Percentiles rank a stretch among this genome's conserved stretches.
These are phyloP conservation scores for Scenedesmus sp. DNA, from an alignment of 163 green algal genomes.

Conservation along the genomic window DNA sequence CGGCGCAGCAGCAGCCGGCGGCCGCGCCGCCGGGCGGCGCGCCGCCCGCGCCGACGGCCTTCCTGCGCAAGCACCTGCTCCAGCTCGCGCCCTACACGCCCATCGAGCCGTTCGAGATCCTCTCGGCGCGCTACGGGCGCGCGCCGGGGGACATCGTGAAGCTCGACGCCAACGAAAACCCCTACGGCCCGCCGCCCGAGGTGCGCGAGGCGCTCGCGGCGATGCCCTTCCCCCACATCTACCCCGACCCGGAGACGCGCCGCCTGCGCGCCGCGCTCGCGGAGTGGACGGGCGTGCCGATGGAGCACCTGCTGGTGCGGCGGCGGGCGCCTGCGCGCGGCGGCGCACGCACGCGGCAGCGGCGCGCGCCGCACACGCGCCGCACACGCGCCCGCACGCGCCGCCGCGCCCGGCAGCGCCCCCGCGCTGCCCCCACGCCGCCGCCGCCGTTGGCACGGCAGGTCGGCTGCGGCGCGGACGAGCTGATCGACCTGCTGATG, in stretches of 20 bases:
- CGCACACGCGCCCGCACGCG: background rate
- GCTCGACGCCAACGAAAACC: conserved; percentile 99
- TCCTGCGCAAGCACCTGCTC: conserved; percentile 90
- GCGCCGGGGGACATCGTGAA: conserved; percentile 95
- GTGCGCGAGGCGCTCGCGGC: conserved; percentile 86
- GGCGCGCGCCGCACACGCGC: no score
- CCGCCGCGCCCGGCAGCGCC: no score
- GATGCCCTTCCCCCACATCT: conserved; percentile 97
- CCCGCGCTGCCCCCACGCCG: no score
- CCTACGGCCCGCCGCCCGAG: conserved; percentile 97
- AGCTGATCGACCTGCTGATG: conserved; percentile 99
- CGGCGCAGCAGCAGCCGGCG: conserved; percentile 25
- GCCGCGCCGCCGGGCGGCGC: background rate
- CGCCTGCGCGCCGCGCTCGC: conserved; percentile 81
- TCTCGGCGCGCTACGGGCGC: conserved; percentile 83
- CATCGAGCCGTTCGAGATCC: conserved; percentile 95
- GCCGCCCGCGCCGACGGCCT: conserved; percentile 46
- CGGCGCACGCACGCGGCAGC: background rate
- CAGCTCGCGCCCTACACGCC: conserved; percentile 95
- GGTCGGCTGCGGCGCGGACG: conserved; percentile 97
- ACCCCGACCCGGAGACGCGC: conserved; percentile 96
- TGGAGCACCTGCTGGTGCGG: conserved; percentile 91
- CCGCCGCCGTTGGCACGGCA: conserved; percentile 45
- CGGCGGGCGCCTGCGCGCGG: background rate
- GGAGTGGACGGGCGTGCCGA: conserved; percentile 76